Base-by-base conservation (phyloP, 202 grass and related monocot species). In the Schoenoplectus tabernaemontani region DNA sequence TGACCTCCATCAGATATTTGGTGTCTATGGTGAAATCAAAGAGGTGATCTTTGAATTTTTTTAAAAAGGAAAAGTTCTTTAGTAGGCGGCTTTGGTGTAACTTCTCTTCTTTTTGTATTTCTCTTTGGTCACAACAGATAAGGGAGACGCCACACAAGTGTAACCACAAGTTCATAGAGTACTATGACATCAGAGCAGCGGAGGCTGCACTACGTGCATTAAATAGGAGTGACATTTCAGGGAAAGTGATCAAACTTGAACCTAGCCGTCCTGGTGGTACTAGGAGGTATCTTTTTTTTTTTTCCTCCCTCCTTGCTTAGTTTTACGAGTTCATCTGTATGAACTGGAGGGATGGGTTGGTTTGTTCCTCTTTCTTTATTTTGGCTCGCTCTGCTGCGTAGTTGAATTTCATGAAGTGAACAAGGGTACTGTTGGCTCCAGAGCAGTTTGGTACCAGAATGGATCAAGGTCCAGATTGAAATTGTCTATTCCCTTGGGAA, bases 111-210 rank as follows among this genome's bases (percentile, higher is more conserved):
- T 36, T 78, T 78, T 65, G 5, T 13, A 73, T 50, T 72, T 72
- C 0, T 33, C 69, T 64, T 88, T 30, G 66, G 57, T 60, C 70
- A 44, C 16, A 48, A 64, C 82, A 97, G 93, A 97, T 93, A 80
- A 59, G 82, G 24, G 91, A 93, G 54, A 85, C 60, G 64, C 80
- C 86, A 17, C 91, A 91, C 81, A 90, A 91, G 41, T 78, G 83
- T 44, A 86, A 91, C 86, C 85, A 90, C 54, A 97, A 97, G 80
- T 90, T 97, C 65, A 93, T 97, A 77, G 93, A 97, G 77, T 97
- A 93, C 83, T 97, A 89, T 78, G 93, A 97, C 77, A 71, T 93
- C 53, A 93, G 93, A 88, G 87, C 87, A 80, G 91, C 93, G 1
- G 93, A 97, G 89, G 66, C 79, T 65, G 93, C 93, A 57, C 72